Percentiles rank a stretch among this genome's conserved stretches.
These are phyloP conservation scores for Diutina siamensis DNA, from an alignment of 1,139 yeast genomes.

Conservation along the genomic window DNA sequence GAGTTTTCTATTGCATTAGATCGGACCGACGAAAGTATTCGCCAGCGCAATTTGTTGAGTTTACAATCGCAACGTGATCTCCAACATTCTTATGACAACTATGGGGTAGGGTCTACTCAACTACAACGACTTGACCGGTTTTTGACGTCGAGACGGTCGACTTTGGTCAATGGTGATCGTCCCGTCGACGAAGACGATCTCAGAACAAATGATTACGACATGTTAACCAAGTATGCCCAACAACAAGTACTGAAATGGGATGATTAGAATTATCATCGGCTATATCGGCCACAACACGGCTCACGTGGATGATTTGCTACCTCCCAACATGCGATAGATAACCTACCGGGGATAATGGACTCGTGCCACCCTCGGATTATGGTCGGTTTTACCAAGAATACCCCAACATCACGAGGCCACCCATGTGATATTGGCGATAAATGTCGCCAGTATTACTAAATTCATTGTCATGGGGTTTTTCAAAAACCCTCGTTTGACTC, in stretches of 20 bases:
- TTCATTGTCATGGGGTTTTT: no score
- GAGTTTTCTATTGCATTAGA: conserved; percentile 36
- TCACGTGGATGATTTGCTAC: no score
- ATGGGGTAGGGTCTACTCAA: conserved; percentile 39
- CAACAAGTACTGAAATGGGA: conserved; percentile 13
- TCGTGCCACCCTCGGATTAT: no score
- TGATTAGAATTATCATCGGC: not conserved
- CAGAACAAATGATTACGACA: conserved; percentile 16
- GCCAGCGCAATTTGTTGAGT: conserved; percentile 24
- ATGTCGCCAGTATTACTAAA: no score
- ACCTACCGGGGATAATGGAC: no score
- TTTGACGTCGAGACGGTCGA: conserved; percentile 44
- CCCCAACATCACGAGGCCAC: no score
- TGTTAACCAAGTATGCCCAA: conserved; percentile 24
- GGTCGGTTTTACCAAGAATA: no score
- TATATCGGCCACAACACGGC: no score
- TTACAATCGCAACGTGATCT: conserved; percentile 38
- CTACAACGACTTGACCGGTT: conserved; percentile 45
- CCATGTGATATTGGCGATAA: no score
- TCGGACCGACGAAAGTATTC: conserved; percentile 19
- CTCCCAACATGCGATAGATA: no score
- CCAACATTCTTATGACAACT: conserved; percentile 37
- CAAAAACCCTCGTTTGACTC: no score
- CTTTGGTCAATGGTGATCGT: conserved; percentile 14
- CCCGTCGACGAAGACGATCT: conserved; percentile 12